phyloP scores from a whole-genome alignment of 306 rosid species.

The Castanea mollissima region DNA sequence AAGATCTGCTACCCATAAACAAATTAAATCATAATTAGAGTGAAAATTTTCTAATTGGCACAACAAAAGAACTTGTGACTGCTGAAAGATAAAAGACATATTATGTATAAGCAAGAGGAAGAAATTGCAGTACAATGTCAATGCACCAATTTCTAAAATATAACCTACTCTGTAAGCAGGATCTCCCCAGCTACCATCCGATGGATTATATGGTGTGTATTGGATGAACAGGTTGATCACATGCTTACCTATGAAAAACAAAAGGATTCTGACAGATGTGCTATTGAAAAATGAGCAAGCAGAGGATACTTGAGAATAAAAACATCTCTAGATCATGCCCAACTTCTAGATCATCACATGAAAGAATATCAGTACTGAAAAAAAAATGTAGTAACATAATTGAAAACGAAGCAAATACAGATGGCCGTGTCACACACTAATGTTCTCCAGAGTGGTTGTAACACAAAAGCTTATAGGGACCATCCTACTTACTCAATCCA shows the following conservation, averaged over 20 bases:
- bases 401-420: too few relatives aligned
- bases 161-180: constrained; percentile 63
- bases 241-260: constrained; percentile 65
- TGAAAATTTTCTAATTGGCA: background rate
- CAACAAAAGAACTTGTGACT: background rate
- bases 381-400: too few relatives aligned
- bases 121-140: background rate
- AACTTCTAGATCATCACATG: too few relatives aligned
- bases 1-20: background rate
- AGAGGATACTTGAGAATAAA: too few relatives aligned
- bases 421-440: background rate
- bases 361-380: too few relatives aligned
- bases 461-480: background rate
- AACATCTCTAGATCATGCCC: too few relatives aligned
- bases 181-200: constrained; percentile 87
- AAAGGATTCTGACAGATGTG: background rate
- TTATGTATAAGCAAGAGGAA: background rate
- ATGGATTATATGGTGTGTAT: constrained; percentile 81
- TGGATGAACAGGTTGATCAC: constrained; percentile 87
- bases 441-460: background rate
- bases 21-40: constrained; percentile 1
- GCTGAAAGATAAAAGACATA: background rate
- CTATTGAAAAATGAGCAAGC: background rate
- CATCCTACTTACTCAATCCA: background rate
- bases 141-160: background rate